Conservation (phyloP, 257 asterid species). For the Nicotiana undulata region DNA sequence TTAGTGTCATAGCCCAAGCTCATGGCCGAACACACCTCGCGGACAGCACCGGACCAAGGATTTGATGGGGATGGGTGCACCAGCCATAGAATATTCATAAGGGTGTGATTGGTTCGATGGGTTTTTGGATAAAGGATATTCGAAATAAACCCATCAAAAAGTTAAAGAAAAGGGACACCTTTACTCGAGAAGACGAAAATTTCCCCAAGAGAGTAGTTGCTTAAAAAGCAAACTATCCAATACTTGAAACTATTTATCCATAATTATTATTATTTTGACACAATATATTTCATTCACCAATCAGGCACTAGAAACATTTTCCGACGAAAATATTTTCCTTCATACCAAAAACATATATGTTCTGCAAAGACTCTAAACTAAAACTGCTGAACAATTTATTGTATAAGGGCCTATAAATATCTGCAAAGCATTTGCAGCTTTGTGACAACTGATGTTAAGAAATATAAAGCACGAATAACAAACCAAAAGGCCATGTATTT, state of each 20-base stretch:
- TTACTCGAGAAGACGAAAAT: too few relatives aligned
- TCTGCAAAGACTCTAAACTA: background rate
- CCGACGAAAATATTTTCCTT: background rate
- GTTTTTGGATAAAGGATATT: too few relatives aligned
- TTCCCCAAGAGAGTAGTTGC: too few relatives aligned
- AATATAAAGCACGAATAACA: background rate
- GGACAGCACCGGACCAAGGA: too few relatives aligned
- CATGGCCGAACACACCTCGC: too few relatives aligned
- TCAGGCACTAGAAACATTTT: background rate
- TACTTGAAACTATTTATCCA: background rate
- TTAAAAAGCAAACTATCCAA: background rate
- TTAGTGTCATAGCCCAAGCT: background rate
- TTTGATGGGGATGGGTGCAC: too few relatives aligned
- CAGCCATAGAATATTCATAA: too few relatives aligned
- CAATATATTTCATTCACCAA: background rate
- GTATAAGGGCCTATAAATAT: background rate
- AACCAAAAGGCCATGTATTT: background rate
- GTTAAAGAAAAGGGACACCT: too few relatives aligned
- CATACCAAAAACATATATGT: background rate
- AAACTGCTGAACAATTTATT: background rate
- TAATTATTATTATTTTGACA: background rate
- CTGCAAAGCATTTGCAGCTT: background rate
- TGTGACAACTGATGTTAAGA: background rate
- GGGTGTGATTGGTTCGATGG: too few relatives aligned
- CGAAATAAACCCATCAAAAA: too few relatives aligned